Conservation (phyloP, 305 asterid genomes). For the Fraxinus platypoda region DNA sequence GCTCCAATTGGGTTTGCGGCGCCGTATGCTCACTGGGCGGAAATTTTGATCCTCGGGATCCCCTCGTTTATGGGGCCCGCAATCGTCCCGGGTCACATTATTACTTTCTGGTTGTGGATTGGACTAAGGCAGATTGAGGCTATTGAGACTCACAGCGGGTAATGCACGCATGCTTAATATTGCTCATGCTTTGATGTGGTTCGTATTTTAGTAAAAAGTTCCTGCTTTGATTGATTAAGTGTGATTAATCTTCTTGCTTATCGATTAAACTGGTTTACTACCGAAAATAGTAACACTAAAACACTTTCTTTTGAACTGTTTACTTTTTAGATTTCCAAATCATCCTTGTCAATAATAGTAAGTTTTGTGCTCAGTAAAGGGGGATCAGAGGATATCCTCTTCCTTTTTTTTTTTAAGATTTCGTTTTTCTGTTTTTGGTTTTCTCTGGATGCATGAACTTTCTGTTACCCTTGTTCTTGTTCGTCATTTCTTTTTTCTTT, state of each 20-base stretch:
- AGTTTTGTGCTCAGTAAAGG: slow-evolving; percentile 37
- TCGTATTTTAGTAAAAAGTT: slow-evolving; percentile 18
- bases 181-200: slow-evolving; percentile 44
- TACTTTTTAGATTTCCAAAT: slow-evolving; percentile 43
- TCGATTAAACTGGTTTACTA: too few relatives aligned
- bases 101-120: slow-evolving; percentile 97
- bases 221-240: slow-evolving; percentile 41
- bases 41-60: slow-evolving; percentile 93
- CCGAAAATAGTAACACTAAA: slow-evolving; percentile 33
- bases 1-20: slow-evolving; percentile 97
- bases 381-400: slow-evolving; percentile 22
- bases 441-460: neutral
- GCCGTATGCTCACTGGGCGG: slow-evolving; percentile 96
- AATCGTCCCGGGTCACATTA: slow-evolving; percentile 83
- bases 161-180: slow-evolving; percentile 61
- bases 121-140: slow-evolving; percentile 94
- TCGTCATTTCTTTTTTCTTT: neutral
- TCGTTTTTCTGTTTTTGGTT: slow-evolving; percentile 3
- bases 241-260: slow-evolving; percentile 32
- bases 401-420: neutral
- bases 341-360: slow-evolving; percentile 39
- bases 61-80: slow-evolving; percentile 95
- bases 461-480: neutral
- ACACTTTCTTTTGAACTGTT: slow-evolving; percentile 37
- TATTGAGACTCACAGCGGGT: slow-evolving; percentile 99